phyloP scores from a whole-genome alignment of 805 yeast genomes.

The Naumovozyma baii region DNA sequence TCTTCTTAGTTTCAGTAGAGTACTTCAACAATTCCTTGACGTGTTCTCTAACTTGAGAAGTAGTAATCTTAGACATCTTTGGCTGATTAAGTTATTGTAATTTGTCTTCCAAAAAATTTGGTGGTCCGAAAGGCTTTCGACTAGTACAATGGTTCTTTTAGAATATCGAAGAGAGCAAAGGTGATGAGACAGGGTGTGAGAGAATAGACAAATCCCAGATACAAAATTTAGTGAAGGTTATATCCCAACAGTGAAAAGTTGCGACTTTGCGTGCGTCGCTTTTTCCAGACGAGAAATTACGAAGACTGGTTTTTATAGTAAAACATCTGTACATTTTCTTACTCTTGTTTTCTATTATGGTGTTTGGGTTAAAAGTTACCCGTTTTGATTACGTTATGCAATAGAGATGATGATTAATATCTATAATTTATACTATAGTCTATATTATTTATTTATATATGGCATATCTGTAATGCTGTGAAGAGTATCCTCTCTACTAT shows the following conservation, averaged over 20 bases:
- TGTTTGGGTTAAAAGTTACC: too few relatives aligned
- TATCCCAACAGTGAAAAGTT: too few relatives aligned
- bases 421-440: too few relatives aligned
- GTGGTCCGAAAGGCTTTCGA: slow-evolving; percentile 47
- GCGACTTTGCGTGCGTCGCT: neutral
- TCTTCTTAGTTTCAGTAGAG: slow-evolving; percentile 96
- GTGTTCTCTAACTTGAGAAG: slow-evolving; percentile 92
- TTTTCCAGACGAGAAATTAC: neutral
- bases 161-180: too few relatives aligned
- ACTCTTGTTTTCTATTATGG: neutral
- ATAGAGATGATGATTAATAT: too few relatives aligned
- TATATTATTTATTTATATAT: too few relatives aligned
- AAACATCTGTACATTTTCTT: neutral
- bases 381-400: too few relatives aligned
- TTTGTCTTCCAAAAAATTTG: slow-evolving; percentile 69
- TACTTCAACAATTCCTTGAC: slow-evolving; percentile 82
- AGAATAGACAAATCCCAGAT: too few relatives aligned
- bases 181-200: too few relatives aligned
- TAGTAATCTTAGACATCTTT: slow-evolving; percentile 79
- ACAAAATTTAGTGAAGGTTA: too few relatives aligned
- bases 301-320: neutral
- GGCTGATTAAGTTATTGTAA: slow-evolving; percentile 5
- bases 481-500: too few relatives aligned
- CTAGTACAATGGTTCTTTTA: slow-evolving; percentile 15
- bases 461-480: too few relatives aligned